A percentile compares a stretch with the other conserved stretches of the same genome.
phyloP scores from a whole-genome alignment of 805 yeast species.

The Hyphopichia homilentoma region DNA sequence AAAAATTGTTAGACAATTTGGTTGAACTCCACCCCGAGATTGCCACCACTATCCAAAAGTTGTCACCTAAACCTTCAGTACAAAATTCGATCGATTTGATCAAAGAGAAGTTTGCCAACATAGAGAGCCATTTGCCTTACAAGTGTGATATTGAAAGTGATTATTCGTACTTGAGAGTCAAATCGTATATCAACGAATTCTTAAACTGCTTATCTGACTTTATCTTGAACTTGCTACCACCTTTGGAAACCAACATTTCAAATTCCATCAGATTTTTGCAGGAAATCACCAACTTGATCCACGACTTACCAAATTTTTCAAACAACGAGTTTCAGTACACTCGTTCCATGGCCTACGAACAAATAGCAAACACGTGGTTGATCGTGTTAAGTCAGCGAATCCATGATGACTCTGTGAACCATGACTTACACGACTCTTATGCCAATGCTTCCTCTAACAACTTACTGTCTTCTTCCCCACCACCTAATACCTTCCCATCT shows the following conservation, averaged over 20 bases:
- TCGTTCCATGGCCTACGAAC: slow-evolving; percentile 54
- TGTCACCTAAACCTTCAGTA: slow-evolving; percentile 59
- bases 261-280: slow-evolving; percentile 61
- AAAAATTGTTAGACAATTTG: slow-evolving; percentile 47
- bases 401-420: slow-evolving; percentile 13
- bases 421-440: slow-evolving; percentile 3
- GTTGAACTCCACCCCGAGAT: slow-evolving; percentile 63
- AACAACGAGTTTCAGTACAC: slow-evolving; percentile 53
- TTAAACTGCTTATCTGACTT: slow-evolving; percentile 70
- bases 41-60: slow-evolving; percentile 42
- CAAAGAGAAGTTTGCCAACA: slow-evolving; percentile 39
- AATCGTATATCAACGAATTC: slow-evolving; percentile 64
- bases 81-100: slow-evolving; percentile 50
- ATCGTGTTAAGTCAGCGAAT: slow-evolving; percentile 33
- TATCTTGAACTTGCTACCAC: slow-evolving; percentile 68
- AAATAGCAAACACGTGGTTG: slow-evolving; percentile 56
- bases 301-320: slow-evolving; percentile 63
- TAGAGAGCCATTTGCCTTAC: slow-evolving; percentile 60
- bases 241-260: slow-evolving; percentile 53
- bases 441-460: slow-evolving; percentile 3
- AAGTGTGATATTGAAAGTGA: slow-evolving; percentile 71
- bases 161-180: slow-evolving; percentile 72
- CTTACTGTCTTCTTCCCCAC: slow-evolving; percentile 3
- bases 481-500: slow-evolving; percentile 6
- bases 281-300: slow-evolving; percentile 55